Base-by-base conservation (phyloP, 2,329 filamentous ascomycete genomes). In the Trichophyton schoenleinii region DNA sequence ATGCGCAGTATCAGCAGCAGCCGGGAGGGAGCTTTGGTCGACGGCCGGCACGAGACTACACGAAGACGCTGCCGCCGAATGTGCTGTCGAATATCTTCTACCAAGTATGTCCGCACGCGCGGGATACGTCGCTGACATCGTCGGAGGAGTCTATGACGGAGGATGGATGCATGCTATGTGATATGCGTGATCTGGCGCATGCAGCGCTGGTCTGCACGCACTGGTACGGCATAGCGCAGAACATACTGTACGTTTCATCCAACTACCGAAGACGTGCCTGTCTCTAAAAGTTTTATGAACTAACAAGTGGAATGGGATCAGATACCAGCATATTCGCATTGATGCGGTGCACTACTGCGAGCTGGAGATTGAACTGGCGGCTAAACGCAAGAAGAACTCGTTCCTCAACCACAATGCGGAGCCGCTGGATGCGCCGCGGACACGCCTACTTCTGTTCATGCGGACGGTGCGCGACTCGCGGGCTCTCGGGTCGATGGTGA, bases 331-430 rank as follows among this genome's bases (percentile, higher is more conserved):
- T 77, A 86, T 97, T 66, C 88, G 91, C 63, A 94, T 97, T 72
- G 92, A 97, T 72, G 83, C 88, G 18, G 91, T 96, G 36, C 92
- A 97, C 75, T 96, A 96, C 76, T 97, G 92, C 78, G 85, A 88
- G 65, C 87, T 88, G 68, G 92, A 97, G 74, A 86, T 88, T 63
- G 79, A 87, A 67, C 83, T 96, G 41, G 83, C 88, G 60, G 89
- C 92, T 67, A 85, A 83, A 72, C 87, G 91, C 64, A 90, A 88
- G 72, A 85, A 85, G 64, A 83, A 82, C 63, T 86, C 85, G 41
- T 83, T 85, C 68, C 87, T 89, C 71, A 81, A 89, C 71, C 82
- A 87, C 70, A 90, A 91, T 72, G 87, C 85, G 64, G 85, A 91
- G 63, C 87, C 89, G 7, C 85, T 91, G 68, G 90, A 96, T 73